Evolutionary conservation across 176 grass and related monocot species (phyloP).

Genomic region (Aegilops longissima): DNA sequence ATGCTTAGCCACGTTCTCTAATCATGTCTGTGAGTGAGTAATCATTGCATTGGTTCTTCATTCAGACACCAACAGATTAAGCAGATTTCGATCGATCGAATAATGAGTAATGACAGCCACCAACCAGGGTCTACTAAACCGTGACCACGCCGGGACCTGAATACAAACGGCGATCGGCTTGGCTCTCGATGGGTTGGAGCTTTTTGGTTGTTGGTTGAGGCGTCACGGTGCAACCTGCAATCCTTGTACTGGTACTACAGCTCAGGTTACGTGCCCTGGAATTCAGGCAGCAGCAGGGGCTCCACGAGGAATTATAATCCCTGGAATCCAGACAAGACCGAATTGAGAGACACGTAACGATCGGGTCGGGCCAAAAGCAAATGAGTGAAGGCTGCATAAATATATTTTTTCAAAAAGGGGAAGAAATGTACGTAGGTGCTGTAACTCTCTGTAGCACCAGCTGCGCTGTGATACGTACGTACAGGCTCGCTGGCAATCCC

Average conservation of each 20-base stretch:
- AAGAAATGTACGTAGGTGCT: background rate
- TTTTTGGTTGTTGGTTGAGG: conserved; percentile 16
- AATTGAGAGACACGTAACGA: conserved; percentile 10
- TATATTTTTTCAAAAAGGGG: background rate
- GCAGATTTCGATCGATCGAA: background rate
- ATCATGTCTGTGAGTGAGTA: background rate
- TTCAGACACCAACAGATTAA: background rate
- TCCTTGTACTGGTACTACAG: no score
- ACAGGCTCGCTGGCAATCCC: background rate
- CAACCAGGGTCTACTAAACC: background rate
- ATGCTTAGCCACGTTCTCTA: background rate
- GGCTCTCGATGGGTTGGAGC: background rate
- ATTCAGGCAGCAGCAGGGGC: conserved; percentile 26
- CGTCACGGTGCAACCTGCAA: conserved; percentile 14
- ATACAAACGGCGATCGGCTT: background rate
- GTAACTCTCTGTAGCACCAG: background rate
- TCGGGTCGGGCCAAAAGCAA: background rate
- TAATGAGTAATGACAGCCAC: conserved; percentile 15
- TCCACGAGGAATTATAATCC: background rate
- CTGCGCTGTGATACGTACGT: background rate
- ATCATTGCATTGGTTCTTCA: conserved; percentile 29
- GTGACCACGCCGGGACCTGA: conserved; percentile 16
- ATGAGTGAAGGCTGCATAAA: no score
- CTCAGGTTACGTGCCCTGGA: conserved; percentile 1
- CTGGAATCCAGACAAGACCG: conserved; percentile 21